Conservation (phyloP, 805 yeast species). For the Candida silvicultrix region DNA sequence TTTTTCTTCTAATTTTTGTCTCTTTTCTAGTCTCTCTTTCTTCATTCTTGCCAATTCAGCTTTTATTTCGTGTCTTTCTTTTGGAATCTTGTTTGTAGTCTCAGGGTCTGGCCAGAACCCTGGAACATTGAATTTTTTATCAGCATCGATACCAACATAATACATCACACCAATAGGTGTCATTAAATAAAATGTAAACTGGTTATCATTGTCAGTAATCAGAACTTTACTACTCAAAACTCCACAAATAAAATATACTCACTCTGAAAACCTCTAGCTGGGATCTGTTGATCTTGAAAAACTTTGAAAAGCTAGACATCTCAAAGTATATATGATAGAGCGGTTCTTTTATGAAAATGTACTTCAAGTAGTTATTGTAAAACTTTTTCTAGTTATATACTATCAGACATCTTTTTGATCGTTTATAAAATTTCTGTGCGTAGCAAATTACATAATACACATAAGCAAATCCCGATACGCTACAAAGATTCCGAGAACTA, state of each 20-base stretch:
- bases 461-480: neutral
- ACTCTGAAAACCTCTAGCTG: slow-evolving; percentile 49
- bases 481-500: too few relatives aligned
- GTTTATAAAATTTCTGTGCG: neutral
- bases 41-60: slow-evolving; percentile 87
- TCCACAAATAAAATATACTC: slow-evolving; percentile 12
- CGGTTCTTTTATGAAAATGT: too few relatives aligned
- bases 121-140: slow-evolving; percentile 80
- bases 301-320: neutral
- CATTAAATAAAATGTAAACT: slow-evolving; percentile 78
- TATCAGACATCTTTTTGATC: neutral
- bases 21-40: slow-evolving; percentile 66
- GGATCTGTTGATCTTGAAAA: slow-evolving; percentile 29
- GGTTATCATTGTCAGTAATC: neutral
- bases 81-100: slow-evolving; percentile 84
- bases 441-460: neutral
- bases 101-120: slow-evolving; percentile 98
- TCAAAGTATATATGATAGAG: neutral
- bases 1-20: slow-evolving; percentile 65
- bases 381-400: neutral
- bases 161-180: slow-evolving; percentile 92
- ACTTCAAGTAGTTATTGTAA: too few relatives aligned
- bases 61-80: slow-evolving; percentile 85
- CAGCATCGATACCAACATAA: slow-evolving; percentile 87
- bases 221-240: neutral